Conservation (phyloP, 1,284 basidiomycete species). For the Malassezia globosa region DNA sequence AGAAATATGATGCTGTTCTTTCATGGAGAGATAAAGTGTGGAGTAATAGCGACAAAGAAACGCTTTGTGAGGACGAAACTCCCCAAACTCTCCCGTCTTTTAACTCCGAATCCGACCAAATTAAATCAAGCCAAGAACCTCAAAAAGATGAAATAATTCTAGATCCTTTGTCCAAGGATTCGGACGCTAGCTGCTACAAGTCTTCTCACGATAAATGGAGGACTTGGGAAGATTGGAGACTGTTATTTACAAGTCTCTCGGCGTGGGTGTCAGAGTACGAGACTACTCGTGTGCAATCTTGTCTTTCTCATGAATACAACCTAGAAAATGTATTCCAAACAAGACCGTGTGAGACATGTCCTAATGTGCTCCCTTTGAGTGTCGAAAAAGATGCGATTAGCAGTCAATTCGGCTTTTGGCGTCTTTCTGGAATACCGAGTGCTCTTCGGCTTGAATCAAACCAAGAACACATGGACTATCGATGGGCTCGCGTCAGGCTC, state of each 20-base stretch:
- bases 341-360: background rate
- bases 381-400: constrained; percentile 29
- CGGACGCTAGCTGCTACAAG: background rate
- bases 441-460: constrained; percentile 28
- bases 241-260: constrained; percentile 29
- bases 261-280: constrained; percentile 41
- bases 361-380: constrained; percentile 6
- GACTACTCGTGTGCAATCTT: constrained; percentile 24
- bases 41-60: background rate
- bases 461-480: constrained; percentile 35
- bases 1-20: constrained; percentile 23
- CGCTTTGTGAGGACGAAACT: background rate
- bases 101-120: no score
- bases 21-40: constrained; percentile 27
- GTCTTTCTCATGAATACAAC: constrained; percentile 27
- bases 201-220: constrained; percentile 1
- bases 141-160: background rate
- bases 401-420: constrained; percentile 25
- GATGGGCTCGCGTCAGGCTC: constrained; percentile 34
- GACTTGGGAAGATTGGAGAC: constrained; percentile 38
- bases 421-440: constrained; percentile 32
- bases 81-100: background rate
- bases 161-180: background rate
- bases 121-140: background rate
- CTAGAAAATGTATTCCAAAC: background rate